A percentile compares a stretch with the other conserved stretches of the same genome.
phyloP scores from a whole-genome alignment of 148 eudicot genomes.

The Hydrangea macrophylla region DNA sequence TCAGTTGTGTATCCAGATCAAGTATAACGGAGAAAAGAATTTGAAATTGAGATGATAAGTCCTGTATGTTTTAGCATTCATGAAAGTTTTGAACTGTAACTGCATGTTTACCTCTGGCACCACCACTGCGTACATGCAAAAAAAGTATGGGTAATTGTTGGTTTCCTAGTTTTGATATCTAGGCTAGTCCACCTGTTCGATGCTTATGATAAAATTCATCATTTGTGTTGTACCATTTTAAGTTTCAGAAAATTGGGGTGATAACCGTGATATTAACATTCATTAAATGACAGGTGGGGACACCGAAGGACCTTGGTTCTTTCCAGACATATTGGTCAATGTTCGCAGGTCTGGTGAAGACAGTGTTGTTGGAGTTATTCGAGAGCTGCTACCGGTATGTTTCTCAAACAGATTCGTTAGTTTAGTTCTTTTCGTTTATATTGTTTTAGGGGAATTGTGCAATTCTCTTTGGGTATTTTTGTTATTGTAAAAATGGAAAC shows the following conservation, averaged over 20 bases:
- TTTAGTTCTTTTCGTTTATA: background rate
- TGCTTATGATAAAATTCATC: background rate
- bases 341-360: slow-evolving; percentile 81
- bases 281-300: slow-evolving; percentile 68
- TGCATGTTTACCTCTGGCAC: too few relatives aligned
- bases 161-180: background rate
- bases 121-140: too few relatives aligned
- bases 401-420: background rate
- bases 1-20: background rate
- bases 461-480: too few relatives aligned
- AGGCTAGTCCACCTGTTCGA: background rate
- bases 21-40: background rate
- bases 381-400: slow-evolving; percentile 86
- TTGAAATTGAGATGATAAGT: background rate
- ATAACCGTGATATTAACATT: background rate
- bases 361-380: slow-evolving; percentile 58
- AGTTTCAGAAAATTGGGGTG: background rate
- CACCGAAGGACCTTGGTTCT: slow-evolving; percentile 72
- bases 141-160: background rate
- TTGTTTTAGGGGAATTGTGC: too few relatives aligned
- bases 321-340: slow-evolving; percentile 88
- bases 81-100: too few relatives aligned
- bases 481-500: too few relatives aligned
- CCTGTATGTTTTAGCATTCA: background rate
- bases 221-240: background rate